phyloP scores from a whole-genome alignment of 768 basidiomycete species.

The Suillus ampliporus region DNA sequence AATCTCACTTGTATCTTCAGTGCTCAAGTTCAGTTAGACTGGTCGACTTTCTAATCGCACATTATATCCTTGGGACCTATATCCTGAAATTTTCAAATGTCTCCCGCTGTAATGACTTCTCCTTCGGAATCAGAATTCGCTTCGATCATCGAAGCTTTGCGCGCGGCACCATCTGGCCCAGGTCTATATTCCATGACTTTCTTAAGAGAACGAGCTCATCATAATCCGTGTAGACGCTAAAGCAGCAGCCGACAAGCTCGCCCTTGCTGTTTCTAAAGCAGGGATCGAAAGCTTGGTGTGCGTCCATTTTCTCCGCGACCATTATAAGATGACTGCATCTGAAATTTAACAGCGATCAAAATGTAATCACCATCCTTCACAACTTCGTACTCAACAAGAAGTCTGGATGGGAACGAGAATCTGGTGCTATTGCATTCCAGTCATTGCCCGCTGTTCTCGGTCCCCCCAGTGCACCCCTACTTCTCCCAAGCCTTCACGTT shows the following conservation, averaged over 20 bases:
- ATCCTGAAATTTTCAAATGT: conserved; percentile 44
- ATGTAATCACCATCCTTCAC: conserved; percentile 68
- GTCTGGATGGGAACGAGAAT: conserved; percentile 88
- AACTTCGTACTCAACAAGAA: conserved; percentile 81
- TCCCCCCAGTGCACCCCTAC: conserved; percentile 68
- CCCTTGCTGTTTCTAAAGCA: conserved; percentile 68
- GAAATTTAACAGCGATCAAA: conserved; percentile 52
- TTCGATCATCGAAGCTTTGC: conserved; percentile 51
- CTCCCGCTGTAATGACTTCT: conserved; percentile 57
- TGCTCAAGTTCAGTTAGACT: conserved; percentile 4
- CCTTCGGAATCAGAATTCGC: conserved; percentile 49
- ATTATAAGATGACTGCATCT: conserved; percentile 22
- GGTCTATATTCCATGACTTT: conserved; percentile 41
- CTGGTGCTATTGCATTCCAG: conserved; percentile 80
- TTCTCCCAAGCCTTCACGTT: conserved; percentile 77
- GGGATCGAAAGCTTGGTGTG: conserved; percentile 70
- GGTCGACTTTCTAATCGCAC: conserved; percentile 9
- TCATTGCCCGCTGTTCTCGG: conserved; percentile 77
- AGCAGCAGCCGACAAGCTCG: conserved; percentile 80
- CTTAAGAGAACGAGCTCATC: conserved; percentile 5
- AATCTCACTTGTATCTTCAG: conserved; percentile 25
- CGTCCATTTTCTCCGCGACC: conserved; percentile 25
- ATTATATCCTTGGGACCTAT: conserved; percentile 5
- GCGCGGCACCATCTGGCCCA: conserved; percentile 65
- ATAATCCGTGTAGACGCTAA: conserved; percentile 68